Conservation (phyloP, 2,329 filamentous ascomycete genomes). For the Paecilomyces variotii region DNA sequence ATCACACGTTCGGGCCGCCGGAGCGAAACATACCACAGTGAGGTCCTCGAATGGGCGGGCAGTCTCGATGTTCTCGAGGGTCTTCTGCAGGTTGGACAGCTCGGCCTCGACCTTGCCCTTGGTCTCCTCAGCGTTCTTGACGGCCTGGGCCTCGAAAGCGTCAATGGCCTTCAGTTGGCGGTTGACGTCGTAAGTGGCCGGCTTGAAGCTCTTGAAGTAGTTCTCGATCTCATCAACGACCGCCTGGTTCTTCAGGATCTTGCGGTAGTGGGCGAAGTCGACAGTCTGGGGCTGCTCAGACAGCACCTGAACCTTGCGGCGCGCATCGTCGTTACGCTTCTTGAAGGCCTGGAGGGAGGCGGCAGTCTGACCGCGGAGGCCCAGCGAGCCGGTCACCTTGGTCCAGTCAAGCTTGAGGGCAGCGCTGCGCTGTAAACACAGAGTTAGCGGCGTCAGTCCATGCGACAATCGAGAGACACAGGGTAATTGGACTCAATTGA, state of each 20-base stretch:
- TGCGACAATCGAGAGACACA: neutral
- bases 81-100: conserved; percentile 87
- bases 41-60: conserved; percentile 94
- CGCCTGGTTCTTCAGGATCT: conserved; percentile 88
- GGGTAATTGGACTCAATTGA: conserved; percentile 6
- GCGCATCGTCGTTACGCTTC: conserved; percentile 98
- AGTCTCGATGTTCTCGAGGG: conserved; percentile 92
- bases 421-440: conserved; percentile 70
- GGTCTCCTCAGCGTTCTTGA: conserved; percentile 94
- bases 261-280: conserved; percentile 91
- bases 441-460: conserved; percentile 13
- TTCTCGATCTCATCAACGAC: conserved; percentile 96
- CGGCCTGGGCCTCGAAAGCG: conserved; percentile 90
- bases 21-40: conserved; percentile 71
- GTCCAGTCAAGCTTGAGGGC: conserved; percentile 99
- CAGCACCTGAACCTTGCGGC: conserved; percentile 81
- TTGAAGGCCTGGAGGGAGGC: conserved; percentile 92
- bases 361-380: conserved; percentile 91
- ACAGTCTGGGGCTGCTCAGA: conserved; percentile 76
- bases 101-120: conserved; percentile 94
- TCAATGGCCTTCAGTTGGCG: conserved; percentile 98
- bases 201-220: conserved; percentile 87
- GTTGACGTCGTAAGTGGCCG: conserved; percentile 80
- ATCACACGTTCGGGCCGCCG: neutral
- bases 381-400: conserved; percentile 88